A percentile compares a stretch with the other conserved stretches of the same genome.
Conservation (phyloP, 2,329 filamentous ascomycete species). For the Drechslerella coelobrocha region DNA sequence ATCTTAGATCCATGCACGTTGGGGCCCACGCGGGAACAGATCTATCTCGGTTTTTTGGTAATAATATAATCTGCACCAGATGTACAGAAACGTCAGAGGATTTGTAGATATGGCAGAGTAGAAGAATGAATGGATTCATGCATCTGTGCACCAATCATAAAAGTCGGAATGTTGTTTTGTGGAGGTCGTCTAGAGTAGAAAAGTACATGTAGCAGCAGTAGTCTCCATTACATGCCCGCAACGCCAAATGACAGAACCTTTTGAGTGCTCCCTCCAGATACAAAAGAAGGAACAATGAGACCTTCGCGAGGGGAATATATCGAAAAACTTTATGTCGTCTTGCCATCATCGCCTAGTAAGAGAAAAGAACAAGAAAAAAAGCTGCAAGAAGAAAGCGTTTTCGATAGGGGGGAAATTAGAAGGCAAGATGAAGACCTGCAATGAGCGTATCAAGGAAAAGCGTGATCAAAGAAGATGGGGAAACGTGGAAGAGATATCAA, state of each 20-base stretch:
- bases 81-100: too few relatives aligned
- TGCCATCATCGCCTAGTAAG: slow-evolving; percentile 22
- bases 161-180: slow-evolving; percentile 16
- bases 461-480: slow-evolving; percentile 1
- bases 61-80: background rate
- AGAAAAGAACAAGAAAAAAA: slow-evolving; percentile 25
- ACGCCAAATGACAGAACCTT: slow-evolving; percentile 49
- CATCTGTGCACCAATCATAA: slow-evolving; percentile 13
- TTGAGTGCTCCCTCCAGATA: slow-evolving; percentile 24
- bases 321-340: slow-evolving; percentile 11
- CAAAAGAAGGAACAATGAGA: slow-evolving; percentile 20
- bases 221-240: slow-evolving; percentile 39
- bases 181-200: slow-evolving; percentile 30
- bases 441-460: slow-evolving; percentile 29
- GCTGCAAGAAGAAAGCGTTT: slow-evolving; percentile 2
- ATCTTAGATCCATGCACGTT: background rate
- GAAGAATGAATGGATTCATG: background rate
- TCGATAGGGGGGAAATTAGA: background rate
- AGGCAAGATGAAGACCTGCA: slow-evolving; percentile 15
- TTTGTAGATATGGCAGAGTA: slow-evolving; percentile 11
- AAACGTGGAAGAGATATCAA: slow-evolving; percentile 21
- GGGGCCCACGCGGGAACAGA: background rate
- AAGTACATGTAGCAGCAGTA: slow-evolving; percentile 31
- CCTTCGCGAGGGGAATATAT: slow-evolving; percentile 21
- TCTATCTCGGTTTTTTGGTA: background rate